Conservation (phyloP, 306 rosid species). For the Acacia acuminata region DNA sequence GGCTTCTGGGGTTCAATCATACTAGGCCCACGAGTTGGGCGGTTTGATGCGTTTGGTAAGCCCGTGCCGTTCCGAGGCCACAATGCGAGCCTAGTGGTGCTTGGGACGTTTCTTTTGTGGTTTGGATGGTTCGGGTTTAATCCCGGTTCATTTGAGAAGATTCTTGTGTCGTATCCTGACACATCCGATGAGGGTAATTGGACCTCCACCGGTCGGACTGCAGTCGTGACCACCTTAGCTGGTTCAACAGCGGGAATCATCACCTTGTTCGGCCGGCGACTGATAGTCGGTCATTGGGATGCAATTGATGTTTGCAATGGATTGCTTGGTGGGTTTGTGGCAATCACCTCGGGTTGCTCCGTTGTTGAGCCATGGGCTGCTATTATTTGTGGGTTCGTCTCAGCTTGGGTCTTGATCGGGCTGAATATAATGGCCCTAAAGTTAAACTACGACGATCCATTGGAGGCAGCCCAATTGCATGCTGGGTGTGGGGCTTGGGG, state of each 20-base stretch:
- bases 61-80: constrained; percentile 58
- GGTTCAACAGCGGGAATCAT: constrained; percentile 60
- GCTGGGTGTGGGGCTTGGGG: constrained; percentile 85
- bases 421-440: constrained; percentile 60
- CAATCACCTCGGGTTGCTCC: constrained; percentile 72
- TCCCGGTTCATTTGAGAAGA: constrained; percentile 59
- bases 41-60: constrained; percentile 59
- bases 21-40: constrained; percentile 70
- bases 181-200: constrained; percentile 49
- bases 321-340: constrained; percentile 77
- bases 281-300: constrained; percentile 71
- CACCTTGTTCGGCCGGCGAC: constrained; percentile 58
- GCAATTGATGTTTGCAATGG: constrained; percentile 73
- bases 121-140: constrained; percentile 86
- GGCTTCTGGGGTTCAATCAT: constrained; percentile 77
- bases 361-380: constrained; percentile 88
- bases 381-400: constrained; percentile 59
- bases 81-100: constrained; percentile 65
- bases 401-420: constrained; percentile 71
- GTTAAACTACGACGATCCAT: constrained; percentile 63
- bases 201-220: constrained; percentile 60
- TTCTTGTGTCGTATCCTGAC: constrained; percentile 50
- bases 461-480: constrained; percentile 77
- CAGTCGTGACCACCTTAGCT: constrained; percentile 52
- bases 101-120: constrained; percentile 73